Base-by-base conservation (phyloP, 2,329 filamentous ascomycete species). In the Proliferodiscus dingleyae region DNA sequence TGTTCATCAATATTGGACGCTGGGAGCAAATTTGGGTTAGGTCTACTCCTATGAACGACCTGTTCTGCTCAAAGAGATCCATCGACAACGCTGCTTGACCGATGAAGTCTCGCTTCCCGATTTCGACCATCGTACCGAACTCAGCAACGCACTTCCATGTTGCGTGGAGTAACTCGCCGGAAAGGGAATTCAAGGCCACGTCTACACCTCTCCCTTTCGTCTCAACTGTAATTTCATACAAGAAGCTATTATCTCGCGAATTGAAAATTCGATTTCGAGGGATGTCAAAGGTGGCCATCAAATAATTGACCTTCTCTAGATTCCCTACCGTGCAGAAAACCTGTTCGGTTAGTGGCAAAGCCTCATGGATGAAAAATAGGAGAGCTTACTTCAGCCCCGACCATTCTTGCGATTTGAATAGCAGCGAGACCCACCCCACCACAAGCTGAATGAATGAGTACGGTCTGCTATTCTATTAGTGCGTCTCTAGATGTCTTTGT, bases 21-120 rank as follows among this genome's bases (percentile, higher is more conserved):
- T 26, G 16, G n/a, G 41, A 3, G 44, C 46, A 26, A 47, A 45
- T 30, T 11, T 26, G 24, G 11, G 24, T 26, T 11, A 26, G 24
- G 34, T 64, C 57, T 19, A 63, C 43, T 9, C 43, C 41, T 16
- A 44, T 21, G 43, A 56, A 64, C 6, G 36, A 41, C 19, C 45
- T 29, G 44, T 63, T 63, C 5, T 46, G 46, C n/a, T 49, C 45
- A 28, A 62, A 66, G 4, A 49, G 43, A 16, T 41, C 46, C 60
- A 61, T 62, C 9, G 28, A 30, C 4, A 48, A 11, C 9, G 24
- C 23, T n/a, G 8, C 41, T 29, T 32, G 10, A 2, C 60, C 39
- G 1, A 79, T 56, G 5, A 65, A 47, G 1, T 58, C 40, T 8
- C 62, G 63, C 44, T 78, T 72, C 1, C 66, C 65, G 11, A 70